Evolutionary conservation across 768 basidiomycete species (phyloP).

Genomic region (Auricularia sp.): DNA sequence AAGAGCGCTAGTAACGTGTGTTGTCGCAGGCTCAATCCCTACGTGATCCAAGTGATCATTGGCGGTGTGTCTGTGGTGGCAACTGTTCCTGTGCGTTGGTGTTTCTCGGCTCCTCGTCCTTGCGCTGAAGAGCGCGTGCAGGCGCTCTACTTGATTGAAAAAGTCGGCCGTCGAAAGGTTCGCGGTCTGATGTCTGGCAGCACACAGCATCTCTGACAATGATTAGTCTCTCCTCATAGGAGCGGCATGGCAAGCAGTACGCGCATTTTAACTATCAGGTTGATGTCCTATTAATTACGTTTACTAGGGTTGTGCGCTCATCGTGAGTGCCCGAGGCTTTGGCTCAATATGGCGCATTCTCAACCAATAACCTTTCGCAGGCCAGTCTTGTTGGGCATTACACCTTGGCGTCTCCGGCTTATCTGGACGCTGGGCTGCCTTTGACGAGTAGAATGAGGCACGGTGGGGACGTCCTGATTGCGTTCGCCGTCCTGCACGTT

Average conservation of each 20-base stretch:
- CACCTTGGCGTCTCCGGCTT: conserved; percentile 39
- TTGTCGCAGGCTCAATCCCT: conserved; percentile 42
- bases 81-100: conserved; percentile 40
- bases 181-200: too few relatives aligned
- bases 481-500: conserved; percentile 71
- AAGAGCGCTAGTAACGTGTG: neutral
- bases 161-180: conserved; percentile 56
- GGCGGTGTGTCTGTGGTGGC: conserved; percentile 67
- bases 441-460: conserved; percentile 39
- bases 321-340: conserved; percentile 25
- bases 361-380: conserved; percentile 18
- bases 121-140: neutral
- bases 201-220: too few relatives aligned
- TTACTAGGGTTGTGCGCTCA: conserved; percentile 38
- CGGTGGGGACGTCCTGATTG: conserved; percentile 58
- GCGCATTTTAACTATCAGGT: neutral
- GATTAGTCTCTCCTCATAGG: conserved; percentile 51
- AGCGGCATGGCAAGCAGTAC: conserved; percentile 41
- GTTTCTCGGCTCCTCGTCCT: neutral
- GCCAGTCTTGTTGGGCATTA: conserved; percentile 66
- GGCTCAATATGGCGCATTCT: conserved; percentile 1
- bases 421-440: conserved; percentile 25
- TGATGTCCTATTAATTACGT: neutral
- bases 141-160: conserved; percentile 59
- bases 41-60: conserved; percentile 64